phyloP scores from a whole-genome alignment of 177 flowering plant species.

The Vitis hybrid region DNA sequence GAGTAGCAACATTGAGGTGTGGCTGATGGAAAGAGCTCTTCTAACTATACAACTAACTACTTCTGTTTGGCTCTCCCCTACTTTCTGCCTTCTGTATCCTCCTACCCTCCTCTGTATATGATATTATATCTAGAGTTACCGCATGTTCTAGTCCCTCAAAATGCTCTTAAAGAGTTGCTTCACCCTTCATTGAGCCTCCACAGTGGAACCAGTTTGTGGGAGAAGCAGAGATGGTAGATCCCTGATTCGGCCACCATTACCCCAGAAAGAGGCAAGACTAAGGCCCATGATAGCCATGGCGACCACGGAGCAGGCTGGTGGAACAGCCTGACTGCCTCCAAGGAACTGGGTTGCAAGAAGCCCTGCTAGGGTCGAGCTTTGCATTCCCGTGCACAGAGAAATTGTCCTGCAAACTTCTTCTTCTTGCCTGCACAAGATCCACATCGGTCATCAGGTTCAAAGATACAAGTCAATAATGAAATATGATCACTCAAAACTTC shows the following conservation, averaged over 20 bases:
- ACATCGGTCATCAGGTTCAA: background rate
- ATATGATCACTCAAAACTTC: background rate
- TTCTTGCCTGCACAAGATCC: conserved; percentile 55
- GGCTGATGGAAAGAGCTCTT: too few relatives aligned
- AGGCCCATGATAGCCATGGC: conserved; percentile 99
- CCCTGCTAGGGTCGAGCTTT: conserved; percentile 96
- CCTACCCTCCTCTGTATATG: too few relatives aligned
- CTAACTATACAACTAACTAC: too few relatives aligned
- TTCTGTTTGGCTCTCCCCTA: too few relatives aligned
- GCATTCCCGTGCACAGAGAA: conserved; percentile 96
- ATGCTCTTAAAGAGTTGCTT: background rate
- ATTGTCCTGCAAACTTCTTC: conserved; percentile 87
- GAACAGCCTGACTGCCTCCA: conserved; percentile 88
- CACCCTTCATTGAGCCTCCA: conserved; percentile 31
- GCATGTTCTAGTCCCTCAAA: too few relatives aligned
- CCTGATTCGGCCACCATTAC: conserved; percentile 65
- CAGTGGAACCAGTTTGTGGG: conserved; percentile 44
- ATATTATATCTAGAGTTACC: too few relatives aligned
- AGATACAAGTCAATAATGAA: background rate
- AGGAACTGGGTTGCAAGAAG: conserved; percentile 92
- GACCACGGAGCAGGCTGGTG: conserved; percentile 93
- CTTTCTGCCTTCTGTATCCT: too few relatives aligned
- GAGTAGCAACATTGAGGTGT: too few relatives aligned
- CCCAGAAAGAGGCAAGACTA: conserved; percentile 95
- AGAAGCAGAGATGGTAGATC: conserved; percentile 45